Percentiles rank a stretch among this genome's conserved stretches.
Evolutionary conservation across 2,329 filamentous ascomycete species (phyloP).

Genomic region (Ophiostoma piceae): DNA sequence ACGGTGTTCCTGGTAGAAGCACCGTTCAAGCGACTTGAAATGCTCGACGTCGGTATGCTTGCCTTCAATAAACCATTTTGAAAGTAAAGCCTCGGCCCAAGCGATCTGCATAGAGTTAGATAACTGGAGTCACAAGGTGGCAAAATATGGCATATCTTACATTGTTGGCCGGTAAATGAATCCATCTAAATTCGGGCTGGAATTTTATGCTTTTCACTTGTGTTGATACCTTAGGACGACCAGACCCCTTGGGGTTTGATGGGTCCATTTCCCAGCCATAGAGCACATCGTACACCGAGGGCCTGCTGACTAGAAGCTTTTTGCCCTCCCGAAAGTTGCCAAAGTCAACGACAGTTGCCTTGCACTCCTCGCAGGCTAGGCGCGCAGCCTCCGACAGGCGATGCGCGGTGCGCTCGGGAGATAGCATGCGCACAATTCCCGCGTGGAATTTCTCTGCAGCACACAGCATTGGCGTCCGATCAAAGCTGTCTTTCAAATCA

Average conservation of each 20-base stretch:
- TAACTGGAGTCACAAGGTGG: conserved; percentile 25
- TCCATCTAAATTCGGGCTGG: conserved; percentile 47
- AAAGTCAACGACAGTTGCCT: conserved; percentile 51
- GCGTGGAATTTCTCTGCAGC: conserved; percentile 37
- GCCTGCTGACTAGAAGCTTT: conserved; percentile 43
- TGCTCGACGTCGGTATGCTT: conserved; percentile 57
- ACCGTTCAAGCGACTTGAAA: conserved; percentile 57
- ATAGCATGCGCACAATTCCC: conserved; percentile 38
- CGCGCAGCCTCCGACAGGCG: conserved; percentile 38
- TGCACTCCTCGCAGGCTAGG: conserved; percentile 44
- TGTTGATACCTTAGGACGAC: conserved; percentile 41
- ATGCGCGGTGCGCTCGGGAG: conserved; percentile 34
- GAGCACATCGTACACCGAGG: conserved; percentile 47
- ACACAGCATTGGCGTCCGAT: conserved; percentile 40
- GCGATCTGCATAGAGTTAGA: conserved; percentile 39
- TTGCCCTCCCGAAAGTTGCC: conserved; percentile 38
- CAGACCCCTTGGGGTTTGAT: conserved; percentile 34
- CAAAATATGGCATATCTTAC: conserved; percentile 29
- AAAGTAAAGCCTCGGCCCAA: conserved; percentile 59
- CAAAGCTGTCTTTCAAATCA: conserved; percentile 37
- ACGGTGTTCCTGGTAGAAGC: conserved; percentile 57
- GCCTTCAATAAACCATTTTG: conserved; percentile 60
- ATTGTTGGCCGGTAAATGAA: conserved; percentile 50
- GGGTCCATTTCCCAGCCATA: conserved; percentile 45
- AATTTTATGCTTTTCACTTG: conserved; percentile 43